A percentile compares a stretch with the other conserved stretches of the same genome.
phyloP scores from a whole-genome alignment of 1,284 basidiomycete genomes.

The Sanghuangporus sanghuang region DNA sequence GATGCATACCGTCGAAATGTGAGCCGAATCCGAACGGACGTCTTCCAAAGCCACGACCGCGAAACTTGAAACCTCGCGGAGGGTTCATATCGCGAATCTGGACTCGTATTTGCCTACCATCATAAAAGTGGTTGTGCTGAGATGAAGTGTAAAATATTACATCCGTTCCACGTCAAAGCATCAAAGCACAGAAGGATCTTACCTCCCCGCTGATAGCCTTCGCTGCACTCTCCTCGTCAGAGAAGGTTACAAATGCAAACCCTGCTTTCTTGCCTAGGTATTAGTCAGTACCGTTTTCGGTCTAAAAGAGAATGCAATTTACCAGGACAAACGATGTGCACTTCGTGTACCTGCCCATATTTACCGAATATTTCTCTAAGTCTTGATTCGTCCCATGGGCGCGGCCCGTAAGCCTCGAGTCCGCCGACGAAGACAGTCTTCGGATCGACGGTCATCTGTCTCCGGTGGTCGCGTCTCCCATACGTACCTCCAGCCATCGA shows the following conservation, averaged over 20 bases:
- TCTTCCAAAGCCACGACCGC: slow-evolving; percentile 14
- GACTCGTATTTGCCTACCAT: slow-evolving; percentile 66
- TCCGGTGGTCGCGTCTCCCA: slow-evolving; percentile 20
- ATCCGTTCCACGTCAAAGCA: not conserved
- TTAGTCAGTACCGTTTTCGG: not conserved
- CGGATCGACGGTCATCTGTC: slow-evolving; percentile 45
- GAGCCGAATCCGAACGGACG: slow-evolving; percentile 3
- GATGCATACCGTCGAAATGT: not conserved
- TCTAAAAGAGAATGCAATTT: slow-evolving; percentile 2
- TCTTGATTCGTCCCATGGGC: slow-evolving; percentile 62
- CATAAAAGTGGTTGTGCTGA: slow-evolving; percentile 63
- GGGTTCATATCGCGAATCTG: slow-evolving; percentile 38
- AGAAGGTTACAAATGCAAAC: slow-evolving; percentile 72
- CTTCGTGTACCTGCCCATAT: slow-evolving; percentile 57
- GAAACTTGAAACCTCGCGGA: slow-evolving; percentile 21
- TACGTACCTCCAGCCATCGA: slow-evolving; percentile 6
- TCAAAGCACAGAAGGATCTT: slow-evolving; percentile 13
- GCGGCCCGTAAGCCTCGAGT: slow-evolving; percentile 54
- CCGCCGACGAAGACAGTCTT: slow-evolving; percentile 72
- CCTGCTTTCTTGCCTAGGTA: slow-evolving; percentile 50
- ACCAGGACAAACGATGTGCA: slow-evolving; percentile 50
- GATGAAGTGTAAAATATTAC: not conserved
- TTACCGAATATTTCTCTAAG: slow-evolving; percentile 51
- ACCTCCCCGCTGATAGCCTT: slow-evolving; percentile 63
- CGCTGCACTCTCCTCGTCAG: slow-evolving; percentile 50